A percentile compares a stretch with the other conserved stretches of the same genome.
Evolutionary conservation across 2,329 filamentous ascomycete genomes (phyloP).

Genomic region (Pyrenophora tritici-repentis): DNA sequence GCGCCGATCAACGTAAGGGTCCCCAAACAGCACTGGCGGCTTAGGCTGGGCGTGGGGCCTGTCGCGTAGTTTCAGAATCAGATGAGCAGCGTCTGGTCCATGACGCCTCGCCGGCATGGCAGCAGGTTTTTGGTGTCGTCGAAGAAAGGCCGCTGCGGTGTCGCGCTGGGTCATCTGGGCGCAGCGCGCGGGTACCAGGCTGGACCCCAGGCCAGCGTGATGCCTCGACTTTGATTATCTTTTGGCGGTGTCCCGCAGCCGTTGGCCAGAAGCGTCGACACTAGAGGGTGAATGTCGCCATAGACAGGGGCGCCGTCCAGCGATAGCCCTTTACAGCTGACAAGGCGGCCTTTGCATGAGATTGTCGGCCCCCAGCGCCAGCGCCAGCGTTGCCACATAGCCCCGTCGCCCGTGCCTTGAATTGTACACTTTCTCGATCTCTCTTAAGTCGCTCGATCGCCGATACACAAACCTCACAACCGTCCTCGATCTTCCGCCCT

Average conservation of each 20-base stretch:
- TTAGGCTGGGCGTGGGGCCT: not conserved
- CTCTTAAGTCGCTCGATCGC: constrained; percentile 15
- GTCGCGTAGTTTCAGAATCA: no score
- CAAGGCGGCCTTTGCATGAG: constrained; percentile 11
- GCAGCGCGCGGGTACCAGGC: not conserved
- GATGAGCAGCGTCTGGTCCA: no score
- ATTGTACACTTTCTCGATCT: constrained; percentile 7
- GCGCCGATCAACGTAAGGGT: constrained; percentile 4
- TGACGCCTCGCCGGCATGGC: not conserved
- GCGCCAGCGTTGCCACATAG: not conserved
- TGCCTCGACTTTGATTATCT: not conserved
- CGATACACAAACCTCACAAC: constrained; percentile 2
- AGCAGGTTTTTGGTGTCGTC: not conserved
- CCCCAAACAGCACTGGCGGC: not conserved
- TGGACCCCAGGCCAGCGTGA: not conserved
- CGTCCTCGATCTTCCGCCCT: constrained; percentile 1
- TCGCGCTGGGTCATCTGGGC: not conserved
- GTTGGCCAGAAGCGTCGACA: constrained; percentile 7
- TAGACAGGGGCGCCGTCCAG: constrained; percentile 9
- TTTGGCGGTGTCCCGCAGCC: constrained; percentile 5
- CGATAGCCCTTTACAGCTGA: constrained; percentile 8
- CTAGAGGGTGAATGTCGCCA: constrained; percentile 14
- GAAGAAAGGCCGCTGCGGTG: not conserved
- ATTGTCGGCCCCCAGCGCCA: constrained; percentile 9
- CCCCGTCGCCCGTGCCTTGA: constrained; percentile 11